Base-by-base conservation (phyloP, 305 asterid species). In the Fraxinus baroniana region DNA sequence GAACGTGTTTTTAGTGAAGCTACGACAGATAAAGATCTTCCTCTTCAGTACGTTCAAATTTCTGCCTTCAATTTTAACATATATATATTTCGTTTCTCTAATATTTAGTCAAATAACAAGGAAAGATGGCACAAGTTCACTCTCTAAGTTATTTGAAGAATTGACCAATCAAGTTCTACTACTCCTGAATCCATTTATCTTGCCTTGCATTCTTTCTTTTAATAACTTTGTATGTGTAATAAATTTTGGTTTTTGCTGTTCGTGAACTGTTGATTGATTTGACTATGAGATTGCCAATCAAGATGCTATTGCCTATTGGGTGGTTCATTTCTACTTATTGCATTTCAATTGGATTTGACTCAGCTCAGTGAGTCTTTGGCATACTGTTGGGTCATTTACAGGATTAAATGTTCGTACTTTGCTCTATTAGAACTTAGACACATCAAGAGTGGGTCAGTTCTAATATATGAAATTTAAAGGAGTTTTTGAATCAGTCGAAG, bases 1-100 rank as follows among this genome's bases (percentile, higher is more conserved):
- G 99, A 97, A 86, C 98, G 96, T 33, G 88, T 97, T 83, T 92
- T 97, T 70, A 93, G 99, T 79, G 99, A 94, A 86, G 81, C 97
- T 78, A 90, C 97, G 49, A 85, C 96, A 24, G 99, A 97, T 86
- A 94, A 91, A 90, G 99, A 97, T 92, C 94, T 94, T 66, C 98
- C 99, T 79, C 86, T 90, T 44, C 91, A 81, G 99, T 97, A 92
- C 82, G 95, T 87, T 87, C 83, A 71, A 33, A 70, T 74, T 68
- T 79, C 64, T 72, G 73, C 20, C 41, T 52, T 71, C 30, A 73
- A 49, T 66, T 60, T 17, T 77, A 28, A 36, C 79, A 33, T 28
- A 24, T 76, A 73, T 79, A 64, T 64, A 49, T 44, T 81, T 37
- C 36, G 3, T 76, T 62, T 82, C 68, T 83, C 64, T 78, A 71